Conservation (phyloP, 2,329 filamentous ascomycete species). For the Pseudopyricularia javanii region DNA sequence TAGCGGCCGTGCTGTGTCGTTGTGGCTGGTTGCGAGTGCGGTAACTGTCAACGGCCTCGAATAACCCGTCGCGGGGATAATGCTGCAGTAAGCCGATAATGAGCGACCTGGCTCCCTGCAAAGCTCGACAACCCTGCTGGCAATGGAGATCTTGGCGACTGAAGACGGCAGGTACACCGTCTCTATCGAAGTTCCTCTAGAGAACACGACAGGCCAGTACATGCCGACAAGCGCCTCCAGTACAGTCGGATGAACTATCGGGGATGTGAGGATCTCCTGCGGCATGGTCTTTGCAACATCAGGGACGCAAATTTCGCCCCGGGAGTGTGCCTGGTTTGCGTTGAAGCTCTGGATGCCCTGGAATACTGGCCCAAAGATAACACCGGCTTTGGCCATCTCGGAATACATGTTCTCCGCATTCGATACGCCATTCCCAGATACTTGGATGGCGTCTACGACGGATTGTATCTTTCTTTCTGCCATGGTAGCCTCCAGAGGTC, state of each 20-base stretch:
- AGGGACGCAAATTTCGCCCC: slow-evolving; percentile 20
- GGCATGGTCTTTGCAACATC: slow-evolving; percentile 27
- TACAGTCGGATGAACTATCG: slow-evolving; percentile 23
- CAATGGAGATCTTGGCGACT: slow-evolving; percentile 23
- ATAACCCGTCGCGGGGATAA: slow-evolving; percentile 12
- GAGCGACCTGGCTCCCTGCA: slow-evolving; percentile 15
- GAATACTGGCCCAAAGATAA: slow-evolving; percentile 37
- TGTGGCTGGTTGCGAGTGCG: slow-evolving; percentile 19
- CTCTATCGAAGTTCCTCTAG: slow-evolving; percentile 15
- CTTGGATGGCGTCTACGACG: slow-evolving; percentile 15
- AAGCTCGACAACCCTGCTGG: slow-evolving; percentile 13
- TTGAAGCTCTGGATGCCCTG: slow-evolving; percentile 34
- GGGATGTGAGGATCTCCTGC: slow-evolving; percentile 17
- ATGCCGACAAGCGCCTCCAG: slow-evolving; percentile 27
- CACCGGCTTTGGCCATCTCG: slow-evolving; percentile 29
- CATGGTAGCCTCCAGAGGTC: slow-evolving; percentile 15
- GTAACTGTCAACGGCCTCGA: slow-evolving; percentile 22
- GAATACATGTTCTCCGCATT: slow-evolving; percentile 29
- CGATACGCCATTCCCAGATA: slow-evolving; percentile 15
- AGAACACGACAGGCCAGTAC: slow-evolving; percentile 25
- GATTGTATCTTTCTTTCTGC: slow-evolving; percentile 16
- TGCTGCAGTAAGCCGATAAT: slow-evolving; percentile 22
- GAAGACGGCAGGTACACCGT: slow-evolving; percentile 30
- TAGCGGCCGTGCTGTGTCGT: slow-evolving; percentile 16
- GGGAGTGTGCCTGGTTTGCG: slow-evolving; percentile 19